phyloP scores from a whole-genome alignment of 1,284 basidiomycete species.

The Ustilago xerochloae region DNA sequence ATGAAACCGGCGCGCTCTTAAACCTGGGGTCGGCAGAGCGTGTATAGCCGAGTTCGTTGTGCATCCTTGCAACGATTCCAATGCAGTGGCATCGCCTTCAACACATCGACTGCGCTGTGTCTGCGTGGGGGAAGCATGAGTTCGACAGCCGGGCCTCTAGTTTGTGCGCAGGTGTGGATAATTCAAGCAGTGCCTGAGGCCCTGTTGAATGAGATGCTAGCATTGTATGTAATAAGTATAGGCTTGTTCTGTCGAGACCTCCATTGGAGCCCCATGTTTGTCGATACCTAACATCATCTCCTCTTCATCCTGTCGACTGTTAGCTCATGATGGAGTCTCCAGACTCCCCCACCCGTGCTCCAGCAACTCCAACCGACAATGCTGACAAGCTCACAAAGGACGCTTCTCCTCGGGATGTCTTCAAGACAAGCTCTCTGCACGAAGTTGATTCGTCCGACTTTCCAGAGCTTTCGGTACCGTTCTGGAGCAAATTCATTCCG shows the following conservation, averaged over 20 bases:
- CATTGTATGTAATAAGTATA: no score
- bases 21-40: no score
- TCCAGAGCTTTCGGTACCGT: slow-evolving; percentile 21
- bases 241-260: no score
- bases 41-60: no score
- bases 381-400: slow-evolving; percentile 13
- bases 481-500: slow-evolving; percentile 29
- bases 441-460: slow-evolving; percentile 14
- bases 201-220: no score
- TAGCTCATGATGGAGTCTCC: slow-evolving; percentile 18
- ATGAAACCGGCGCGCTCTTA: no score
- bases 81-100: not conserved
- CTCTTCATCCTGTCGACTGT: not conserved
- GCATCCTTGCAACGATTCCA: not conserved
- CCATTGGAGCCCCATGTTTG: not conserved
- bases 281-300: not conserved
- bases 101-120: not conserved
- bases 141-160: not conserved
- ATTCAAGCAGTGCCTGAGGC: no score
- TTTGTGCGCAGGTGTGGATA: not conserved
- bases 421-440: slow-evolving; percentile 7
- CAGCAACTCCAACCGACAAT: slow-evolving; percentile 10
- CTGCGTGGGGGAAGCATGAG: not conserved
- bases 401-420: slow-evolving; percentile 1
- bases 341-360: slow-evolving; percentile 15